phyloP scores from a whole-genome alignment of 306 rosid species.

The Castanea crenata region DNA sequence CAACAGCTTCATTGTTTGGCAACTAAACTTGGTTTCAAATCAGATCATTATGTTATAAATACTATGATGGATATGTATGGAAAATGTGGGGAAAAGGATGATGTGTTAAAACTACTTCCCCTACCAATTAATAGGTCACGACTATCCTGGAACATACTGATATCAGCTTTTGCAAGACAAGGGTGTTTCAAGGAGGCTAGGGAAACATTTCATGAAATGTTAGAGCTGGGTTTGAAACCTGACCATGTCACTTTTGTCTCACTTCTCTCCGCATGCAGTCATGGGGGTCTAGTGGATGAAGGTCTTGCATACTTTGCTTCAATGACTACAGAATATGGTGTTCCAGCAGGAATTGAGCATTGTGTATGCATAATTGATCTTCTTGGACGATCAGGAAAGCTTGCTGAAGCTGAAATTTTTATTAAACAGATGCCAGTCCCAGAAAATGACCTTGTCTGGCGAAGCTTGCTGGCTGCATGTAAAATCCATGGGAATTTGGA shows the following conservation, averaged over 20 bases:
- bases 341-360: slow-evolving; percentile 71
- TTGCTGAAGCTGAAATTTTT: slow-evolving; percentile 71
- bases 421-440: slow-evolving; percentile 58
- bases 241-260: slow-evolving; percentile 91
- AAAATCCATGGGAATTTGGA: slow-evolving; percentile 75
- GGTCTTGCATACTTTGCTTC: slow-evolving; percentile 72
- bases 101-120: slow-evolving; percentile 64
- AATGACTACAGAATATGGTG: slow-evolving; percentile 60
- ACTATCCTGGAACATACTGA: slow-evolving; percentile 84
- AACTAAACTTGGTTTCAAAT: slow-evolving; percentile 70
- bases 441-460: slow-evolving; percentile 79
- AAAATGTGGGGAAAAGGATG: slow-evolving; percentile 85
- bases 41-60: slow-evolving; percentile 63
- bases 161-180: slow-evolving; percentile 81
- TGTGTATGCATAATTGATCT: slow-evolving; percentile 90
- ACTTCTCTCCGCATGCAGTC: slow-evolving; percentile 89
- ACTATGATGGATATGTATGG: slow-evolving; percentile 95
- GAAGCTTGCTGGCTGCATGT: slow-evolving; percentile 82
- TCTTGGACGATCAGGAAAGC: slow-evolving; percentile 92
- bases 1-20: slow-evolving; percentile 75
- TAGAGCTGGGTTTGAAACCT: slow-evolving; percentile 59
- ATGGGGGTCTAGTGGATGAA: slow-evolving; percentile 85
- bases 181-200: slow-evolving; percentile 65
- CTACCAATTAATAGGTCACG: slow-evolving; percentile 48
- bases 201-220: slow-evolving; percentile 77